These are phyloP conservation scores for Aspergillus sergii DNA, from an alignment of 2,329 filamentous ascomycete genomes.

Conservation along the genomic window DNA sequence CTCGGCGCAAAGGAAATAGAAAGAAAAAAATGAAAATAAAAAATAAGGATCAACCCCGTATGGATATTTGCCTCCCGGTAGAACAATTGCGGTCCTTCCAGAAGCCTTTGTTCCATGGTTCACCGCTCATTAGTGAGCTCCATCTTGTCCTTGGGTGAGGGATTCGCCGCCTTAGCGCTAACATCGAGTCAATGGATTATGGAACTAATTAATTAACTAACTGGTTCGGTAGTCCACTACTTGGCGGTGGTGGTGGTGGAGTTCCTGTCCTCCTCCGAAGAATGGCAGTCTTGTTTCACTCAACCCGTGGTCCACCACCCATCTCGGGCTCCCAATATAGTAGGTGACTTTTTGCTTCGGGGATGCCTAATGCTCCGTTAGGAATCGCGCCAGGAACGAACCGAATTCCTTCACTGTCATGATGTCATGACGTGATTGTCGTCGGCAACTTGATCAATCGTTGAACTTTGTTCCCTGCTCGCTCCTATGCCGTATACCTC, in stretches of 20 bases:
- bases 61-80: slow-evolving; percentile 15
- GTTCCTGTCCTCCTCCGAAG: not conserved
- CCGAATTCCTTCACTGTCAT: not conserved
- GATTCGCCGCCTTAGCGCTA: not conserved
- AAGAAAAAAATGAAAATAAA: not conserved
- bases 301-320: not conserved
- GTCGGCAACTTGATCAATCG: not conserved
- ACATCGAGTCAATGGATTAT: not conserved
- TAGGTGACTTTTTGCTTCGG: not conserved
- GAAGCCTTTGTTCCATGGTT: slow-evolving; percentile 23
- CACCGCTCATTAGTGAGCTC: slow-evolving; percentile 17
- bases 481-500: not conserved
- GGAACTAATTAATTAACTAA: not conserved
- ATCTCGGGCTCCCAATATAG: not conserved
- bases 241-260: not conserved
- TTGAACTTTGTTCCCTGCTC: not conserved
- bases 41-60: slow-evolving; percentile 18
- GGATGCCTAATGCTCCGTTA: not conserved
- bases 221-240: not conserved
- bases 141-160: not conserved
- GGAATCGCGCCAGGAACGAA: slow-evolving; percentile 7
- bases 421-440: slow-evolving; percentile 10
- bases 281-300: slow-evolving; percentile 3
- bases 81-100: slow-evolving; percentile 17
- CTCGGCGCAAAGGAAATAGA: not conserved